Evolutionary conservation across 371 early-diverging fungal species (phyloP), one percentile per base, ranked within the genome.

Genomic region (Nosema muscidifuracis): DNA sequence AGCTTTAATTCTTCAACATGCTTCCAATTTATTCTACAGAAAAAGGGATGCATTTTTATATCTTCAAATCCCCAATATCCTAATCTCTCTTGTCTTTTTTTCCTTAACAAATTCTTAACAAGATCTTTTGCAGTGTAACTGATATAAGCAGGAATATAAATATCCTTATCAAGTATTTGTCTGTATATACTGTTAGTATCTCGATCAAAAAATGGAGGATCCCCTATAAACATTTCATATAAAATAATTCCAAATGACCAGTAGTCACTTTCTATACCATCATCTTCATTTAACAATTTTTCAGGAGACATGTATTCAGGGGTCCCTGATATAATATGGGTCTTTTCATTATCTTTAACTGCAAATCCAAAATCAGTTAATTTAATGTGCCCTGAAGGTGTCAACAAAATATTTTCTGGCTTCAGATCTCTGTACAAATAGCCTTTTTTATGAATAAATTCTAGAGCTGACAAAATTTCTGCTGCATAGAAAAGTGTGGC

Each of bases 351-450:
- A 0, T 95, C 90, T 73, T 88, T 83, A 78, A 95, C 96, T 50
- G 96, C 93, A 85, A 97, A 95, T 0, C 99, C 99, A 85, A 98
- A 94, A 83, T 98, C 99, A 3, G 93, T 93, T 65, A 98, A 90
- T 84, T 93, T 93, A 77, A 97, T 90, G 82, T 97, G 92, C 2
- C 99, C 99, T 65, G 86, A 85, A n/a, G 84, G 81, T 75, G 90
- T 91, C 57, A 95, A 82, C 44, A 95, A 78, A 63, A 95, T 80
- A 81, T 95, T 95, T 77, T 96, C 97, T 15, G 98, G 96, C 79
- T 98, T 98, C 68, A 98, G 85, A 82, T 98, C 98, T 42, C 98
- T 85, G 81, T 96, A 96, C 34, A 96, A 91, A 73, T 91, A 92
- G 0, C 93, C 95, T 85, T 90, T 89, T 60, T 91, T 84, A 81